A percentile compares a stretch with the other conserved stretches of the same genome.
Conservation (phyloP, 805 yeast genomes). For the Saccharomycopsis fermentans region DNA sequence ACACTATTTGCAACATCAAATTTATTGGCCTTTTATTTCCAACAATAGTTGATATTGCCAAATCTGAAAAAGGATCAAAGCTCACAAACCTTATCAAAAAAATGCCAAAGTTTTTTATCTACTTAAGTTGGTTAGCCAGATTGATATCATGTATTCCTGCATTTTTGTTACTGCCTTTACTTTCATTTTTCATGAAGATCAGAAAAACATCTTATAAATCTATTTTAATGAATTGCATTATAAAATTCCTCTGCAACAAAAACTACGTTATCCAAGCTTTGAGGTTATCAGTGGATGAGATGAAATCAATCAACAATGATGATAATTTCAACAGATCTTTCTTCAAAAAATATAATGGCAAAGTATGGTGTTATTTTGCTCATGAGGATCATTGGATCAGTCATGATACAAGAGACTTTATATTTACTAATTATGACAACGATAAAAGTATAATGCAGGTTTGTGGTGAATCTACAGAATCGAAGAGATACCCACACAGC, state of each 20-base stretch:
- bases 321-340: conserved; percentile 41
- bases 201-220: neutral
- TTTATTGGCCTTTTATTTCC: conserved; percentile 61
- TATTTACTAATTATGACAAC: conserved; percentile 3
- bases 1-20: conserved; percentile 20
- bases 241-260: conserved; percentile 32
- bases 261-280: conserved; percentile 44
- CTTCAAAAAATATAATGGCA: conserved; percentile 22
- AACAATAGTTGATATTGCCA: conserved; percentile 51
- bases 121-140: conserved; percentile 25
- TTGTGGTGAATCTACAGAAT: conserved; percentile 8
- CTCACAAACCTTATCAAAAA: conserved; percentile 24
- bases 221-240: conserved; percentile 31
- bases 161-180: neutral
- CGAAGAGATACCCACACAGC: conserved; percentile 11
- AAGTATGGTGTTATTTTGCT: conserved; percentile 50
- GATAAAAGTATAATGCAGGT: neutral
- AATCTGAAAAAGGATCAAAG: conserved; percentile 31
- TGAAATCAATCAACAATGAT: conserved; percentile 40
- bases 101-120: conserved; percentile 24
- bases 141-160: conserved; percentile 4
- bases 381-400: conserved; percentile 59
- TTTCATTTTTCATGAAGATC: neutral
- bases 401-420: conserved; percentile 33
- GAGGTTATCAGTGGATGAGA: conserved; percentile 50